Base-by-base conservation (phyloP, 1,139 yeast species). In the Blastobotrys elegans region DNA sequence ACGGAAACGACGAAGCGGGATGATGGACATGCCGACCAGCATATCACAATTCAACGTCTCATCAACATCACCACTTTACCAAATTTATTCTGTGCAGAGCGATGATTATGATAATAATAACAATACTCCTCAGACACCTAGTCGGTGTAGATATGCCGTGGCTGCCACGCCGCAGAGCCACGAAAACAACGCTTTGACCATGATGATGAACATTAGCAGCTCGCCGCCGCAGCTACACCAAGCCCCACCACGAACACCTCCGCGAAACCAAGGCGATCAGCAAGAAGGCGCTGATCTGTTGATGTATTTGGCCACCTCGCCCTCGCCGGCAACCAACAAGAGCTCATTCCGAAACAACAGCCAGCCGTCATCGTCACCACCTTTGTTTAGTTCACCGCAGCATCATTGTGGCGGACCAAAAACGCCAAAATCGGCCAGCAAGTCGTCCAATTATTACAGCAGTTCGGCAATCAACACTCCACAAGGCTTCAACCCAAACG, bases 221-320 rank as follows among this genome's bases (percentile, higher is more conserved):
- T 14, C 31, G 13, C 20, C 20, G 21, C 17, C 31, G 6, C 5
- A 29, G 3, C 11, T 3, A 22, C 13, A 18, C 10, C 16, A 6
- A 21, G 11, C 31, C 6, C 55, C 58, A 1, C 62, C 63, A 10
- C 44, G 53, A 29, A 55, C 60, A 5, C 62, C 60, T 2, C 59
- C 56, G 17, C 44, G 48, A 42, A 22, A 42, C 49, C 16, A 50
- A 44, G 39, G 24, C 14, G 45, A 74, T 48, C 81, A 77, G 50
- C 86, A 82, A 46, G 89, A 83, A 63, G 96, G 95, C 4, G 96
- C 95, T 0, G 94, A 84, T 62, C 68, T 87, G 53, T 72, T 87
- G 52, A 77, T 87, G 80, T 87, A 79, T 63, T 72, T 87, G 57
- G 95, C 95, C 2, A 84, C 94, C 3, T 84, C 95, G 2, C 96